Percentiles rank a stretch among this genome's conserved stretches.
Conservation (phyloP, 2,329 filamentous ascomycete species). For the Pseudocercospora fuligena region DNA sequence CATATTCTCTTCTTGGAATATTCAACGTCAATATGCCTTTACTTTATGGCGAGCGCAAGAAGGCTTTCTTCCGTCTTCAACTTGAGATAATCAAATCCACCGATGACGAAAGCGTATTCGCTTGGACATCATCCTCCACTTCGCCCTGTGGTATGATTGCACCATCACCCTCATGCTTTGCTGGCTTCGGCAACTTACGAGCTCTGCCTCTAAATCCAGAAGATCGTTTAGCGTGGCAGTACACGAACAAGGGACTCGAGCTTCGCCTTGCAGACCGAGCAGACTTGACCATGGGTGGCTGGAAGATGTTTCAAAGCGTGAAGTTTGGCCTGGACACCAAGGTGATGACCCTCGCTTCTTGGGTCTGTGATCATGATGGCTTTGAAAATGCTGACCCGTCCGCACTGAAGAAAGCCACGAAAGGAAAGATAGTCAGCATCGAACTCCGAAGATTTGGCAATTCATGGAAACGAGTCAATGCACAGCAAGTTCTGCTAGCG, state of each 20-base stretch:
- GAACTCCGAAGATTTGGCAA: constrained; percentile 11
- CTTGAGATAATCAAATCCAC: constrained; percentile 12
- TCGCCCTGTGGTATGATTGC: constrained; percentile 14
- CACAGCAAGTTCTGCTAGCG: constrained; percentile 3
- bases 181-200: constrained; percentile 8
- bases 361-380: background rate
- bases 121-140: constrained; percentile 22
- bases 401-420: constrained; percentile 9
- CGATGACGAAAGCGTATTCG: constrained; percentile 31
- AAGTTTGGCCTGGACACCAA: constrained; percentile 5
- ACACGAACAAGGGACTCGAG: constrained; percentile 10
- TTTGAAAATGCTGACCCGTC: constrained; percentile 10
- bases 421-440: constrained; percentile 10
- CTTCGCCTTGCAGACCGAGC: constrained; percentile 2
- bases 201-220: constrained; percentile 1
- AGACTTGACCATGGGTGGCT: background rate
- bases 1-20: constrained; percentile 11
- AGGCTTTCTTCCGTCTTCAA: constrained; percentile 15
- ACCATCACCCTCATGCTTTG: constrained; percentile 12
- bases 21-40: constrained; percentile 13
- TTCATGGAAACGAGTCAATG: constrained; percentile 13
- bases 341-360: constrained; percentile 11
- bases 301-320: constrained; percentile 9
- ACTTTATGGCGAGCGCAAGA: constrained; percentile 19
- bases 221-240: constrained; percentile 11